phyloP scores from a whole-genome alignment of 306 rosid species.

The Oemleria cerasiformis region DNA sequence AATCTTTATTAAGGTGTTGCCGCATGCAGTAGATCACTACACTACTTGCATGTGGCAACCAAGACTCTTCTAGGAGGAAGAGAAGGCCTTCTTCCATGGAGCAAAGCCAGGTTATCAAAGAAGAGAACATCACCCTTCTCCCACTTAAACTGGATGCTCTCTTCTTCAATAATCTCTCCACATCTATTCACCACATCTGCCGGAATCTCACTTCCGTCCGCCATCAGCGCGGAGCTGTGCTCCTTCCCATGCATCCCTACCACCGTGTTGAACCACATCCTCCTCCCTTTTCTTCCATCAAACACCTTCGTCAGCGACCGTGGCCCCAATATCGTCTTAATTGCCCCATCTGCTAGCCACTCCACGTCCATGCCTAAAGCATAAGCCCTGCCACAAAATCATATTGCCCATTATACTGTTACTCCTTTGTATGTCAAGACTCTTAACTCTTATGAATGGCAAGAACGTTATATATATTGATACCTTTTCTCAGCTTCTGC shows the following conservation, averaged over 20 bases:
- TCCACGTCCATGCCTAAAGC: slow-evolving; percentile 75
- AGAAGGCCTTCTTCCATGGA: slow-evolving; percentile 90
- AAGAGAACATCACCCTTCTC: slow-evolving; percentile 82
- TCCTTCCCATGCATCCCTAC: slow-evolving; percentile 88
- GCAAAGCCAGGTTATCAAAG: slow-evolving; percentile 78
- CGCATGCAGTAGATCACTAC: background rate
- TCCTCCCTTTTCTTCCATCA: slow-evolving; percentile 75
- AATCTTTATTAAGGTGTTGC: too few species aligned
- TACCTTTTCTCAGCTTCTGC: slow-evolving; percentile 65
- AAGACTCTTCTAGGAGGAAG: slow-evolving; percentile 78
- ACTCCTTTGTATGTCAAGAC: too few species aligned
- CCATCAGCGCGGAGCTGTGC: slow-evolving; percentile 71
- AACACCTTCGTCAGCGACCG: slow-evolving; percentile 59
- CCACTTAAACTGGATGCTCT: slow-evolving; percentile 87
- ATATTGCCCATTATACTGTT: background rate
- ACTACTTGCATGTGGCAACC: slow-evolving; percentile 68
- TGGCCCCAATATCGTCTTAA: slow-evolving; percentile 56
- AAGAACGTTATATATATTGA: too few species aligned
- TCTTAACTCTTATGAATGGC: background rate
- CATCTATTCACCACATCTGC: slow-evolving; percentile 62
- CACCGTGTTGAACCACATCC: slow-evolving; percentile 79
- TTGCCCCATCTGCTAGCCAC: slow-evolving; percentile 63
- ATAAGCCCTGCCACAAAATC: slow-evolving; percentile 42
- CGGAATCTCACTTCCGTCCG: slow-evolving; percentile 67
- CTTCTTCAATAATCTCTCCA: slow-evolving; percentile 81